Base-by-base conservation (phyloP, 2,329 filamentous ascomycete species). In the Mariannaea elegans region DNA sequence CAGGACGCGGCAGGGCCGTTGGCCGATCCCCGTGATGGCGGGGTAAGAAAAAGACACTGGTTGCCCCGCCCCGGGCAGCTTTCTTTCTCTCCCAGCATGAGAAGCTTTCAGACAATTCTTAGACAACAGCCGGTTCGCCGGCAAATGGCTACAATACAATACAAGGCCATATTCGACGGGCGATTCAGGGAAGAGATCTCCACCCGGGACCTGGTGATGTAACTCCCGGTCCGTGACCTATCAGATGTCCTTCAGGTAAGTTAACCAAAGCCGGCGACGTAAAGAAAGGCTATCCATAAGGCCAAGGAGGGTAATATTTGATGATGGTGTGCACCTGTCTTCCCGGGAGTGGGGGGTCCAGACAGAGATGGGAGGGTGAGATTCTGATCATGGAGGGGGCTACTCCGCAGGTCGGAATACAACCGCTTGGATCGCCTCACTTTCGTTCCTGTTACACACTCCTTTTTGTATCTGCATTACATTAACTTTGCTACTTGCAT, bases 11-110 rank as follows among this genome's bases (percentile, higher is more conserved):
- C 12, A 31, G 7, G 38, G 27, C 58, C 48, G 53, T 44, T 49
- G 58, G 41, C 44, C 50, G 51, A 46, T 47, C 55, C 56, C 49
- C 51, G 60, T 70, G 62, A 63, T 65, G 66, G 67, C 57, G 67
- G 64, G 67, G 67, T 65, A 70, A 23, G 16, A 36, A 21, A 29
- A 45, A 19, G 39, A 18, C 38, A 48, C 34, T 44, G 32, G 13
- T 4, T 27, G 16, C 36, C 27, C 49, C 53, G 51, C 31, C 51
- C 57, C 61, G 63, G 63, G 61, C 42, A 53, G 31, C 23, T 48
- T 18, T 31, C 24, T n/a, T 16, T 18, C 19, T 34, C 29, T 19
- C 31, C 24, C 32, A 7, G 7, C 27, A 31, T 7, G 34, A 16
- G n/a, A 38, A n/a, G n/a, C 19, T 42, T 31, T n/a, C 23, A 27